Conservation (phyloP, 2,329 filamentous ascomycete species). For the Tolypocladium ovalisporum region DNA sequence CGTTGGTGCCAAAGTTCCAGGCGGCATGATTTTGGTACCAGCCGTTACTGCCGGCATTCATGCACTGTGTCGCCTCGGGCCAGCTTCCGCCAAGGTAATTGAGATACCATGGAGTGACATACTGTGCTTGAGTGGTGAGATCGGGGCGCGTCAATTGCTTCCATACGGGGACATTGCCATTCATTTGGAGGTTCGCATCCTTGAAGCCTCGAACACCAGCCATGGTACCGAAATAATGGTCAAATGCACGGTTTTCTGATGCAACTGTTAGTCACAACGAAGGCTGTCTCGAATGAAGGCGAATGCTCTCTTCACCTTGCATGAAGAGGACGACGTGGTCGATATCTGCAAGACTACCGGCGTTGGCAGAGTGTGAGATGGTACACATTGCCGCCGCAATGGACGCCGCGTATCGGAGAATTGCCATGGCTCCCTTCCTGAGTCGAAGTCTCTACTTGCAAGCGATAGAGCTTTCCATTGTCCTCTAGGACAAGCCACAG, state of each 20-base stretch:
- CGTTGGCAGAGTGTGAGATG: background rate
- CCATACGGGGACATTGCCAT: constrained; percentile 32
- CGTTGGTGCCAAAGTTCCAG: constrained; percentile 37
- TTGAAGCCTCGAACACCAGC: constrained; percentile 43
- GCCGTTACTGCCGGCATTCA: constrained; percentile 38
- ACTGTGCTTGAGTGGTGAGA: constrained; percentile 26
- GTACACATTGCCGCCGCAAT: background rate
- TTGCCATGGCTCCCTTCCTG: background rate
- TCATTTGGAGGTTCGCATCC: constrained; percentile 43
- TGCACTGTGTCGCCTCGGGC: constrained; percentile 41
- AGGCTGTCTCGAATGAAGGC: too few relatives aligned
- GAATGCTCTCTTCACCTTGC: background rate
- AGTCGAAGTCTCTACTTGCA: background rate
- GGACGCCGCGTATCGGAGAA: background rate
- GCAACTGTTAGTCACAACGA: background rate
- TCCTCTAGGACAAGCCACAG: background rate
- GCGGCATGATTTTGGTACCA: constrained; percentile 41
- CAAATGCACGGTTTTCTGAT: constrained; percentile 24
- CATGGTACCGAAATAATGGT: constrained; percentile 45
- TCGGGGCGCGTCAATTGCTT: constrained; percentile 30
- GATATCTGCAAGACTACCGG: background rate
- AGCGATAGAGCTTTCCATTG: background rate
- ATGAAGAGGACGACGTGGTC: background rate
- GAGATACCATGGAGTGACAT: constrained; percentile 42
- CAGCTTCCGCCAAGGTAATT: constrained; percentile 41